Conservation (phyloP, 768 basidiomycete species). For the Kwoniella pini region DNA sequence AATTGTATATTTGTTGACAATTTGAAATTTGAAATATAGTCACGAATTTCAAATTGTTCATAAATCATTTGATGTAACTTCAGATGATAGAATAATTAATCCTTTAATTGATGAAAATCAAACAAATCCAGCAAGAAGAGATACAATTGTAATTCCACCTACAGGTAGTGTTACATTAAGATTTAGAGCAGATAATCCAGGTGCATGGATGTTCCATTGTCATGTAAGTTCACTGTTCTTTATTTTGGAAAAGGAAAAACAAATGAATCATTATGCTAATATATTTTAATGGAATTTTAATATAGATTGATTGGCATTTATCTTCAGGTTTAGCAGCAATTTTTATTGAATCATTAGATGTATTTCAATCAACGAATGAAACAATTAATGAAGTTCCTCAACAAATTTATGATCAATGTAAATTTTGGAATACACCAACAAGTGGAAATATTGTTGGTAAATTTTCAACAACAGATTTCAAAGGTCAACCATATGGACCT, state of each 20-base stretch:
- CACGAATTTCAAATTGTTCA: conserved; percentile 81
- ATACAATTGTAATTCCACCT: conserved; percentile 77
- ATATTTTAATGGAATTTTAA: background rate
- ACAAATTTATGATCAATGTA: conserved; percentile 71
- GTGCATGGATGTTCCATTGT: conserved; percentile 65
- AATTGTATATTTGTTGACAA: too few species aligned
- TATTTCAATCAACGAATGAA: conserved; percentile 59
- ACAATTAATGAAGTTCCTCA: conserved; percentile 60
- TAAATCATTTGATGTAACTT: conserved; percentile 68
- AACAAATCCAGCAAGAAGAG: conserved; percentile 85
- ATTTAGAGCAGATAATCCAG: conserved; percentile 86
- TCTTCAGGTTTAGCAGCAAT: conserved; percentile 73
- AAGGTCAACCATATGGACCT: conserved; percentile 63
- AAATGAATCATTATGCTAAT: background rate
- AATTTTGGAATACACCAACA: conserved; percentile 61
- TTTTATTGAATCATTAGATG: conserved; percentile 77
- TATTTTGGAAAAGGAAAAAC: background rate
- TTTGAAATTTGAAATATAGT: too few species aligned
- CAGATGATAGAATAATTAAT: conserved; percentile 71
- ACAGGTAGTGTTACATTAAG: conserved; percentile 71
- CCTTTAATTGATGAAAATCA: conserved; percentile 77
- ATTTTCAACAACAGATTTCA: conserved; percentile 66
- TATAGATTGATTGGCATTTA: conserved; percentile 52
- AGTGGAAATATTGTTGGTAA: conserved; percentile 88
- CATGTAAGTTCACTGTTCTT: conserved; percentile 57